phyloP scores from a whole-genome alignment of 148 eudicot species.

The Rhododendron kiyosumense region DNA sequence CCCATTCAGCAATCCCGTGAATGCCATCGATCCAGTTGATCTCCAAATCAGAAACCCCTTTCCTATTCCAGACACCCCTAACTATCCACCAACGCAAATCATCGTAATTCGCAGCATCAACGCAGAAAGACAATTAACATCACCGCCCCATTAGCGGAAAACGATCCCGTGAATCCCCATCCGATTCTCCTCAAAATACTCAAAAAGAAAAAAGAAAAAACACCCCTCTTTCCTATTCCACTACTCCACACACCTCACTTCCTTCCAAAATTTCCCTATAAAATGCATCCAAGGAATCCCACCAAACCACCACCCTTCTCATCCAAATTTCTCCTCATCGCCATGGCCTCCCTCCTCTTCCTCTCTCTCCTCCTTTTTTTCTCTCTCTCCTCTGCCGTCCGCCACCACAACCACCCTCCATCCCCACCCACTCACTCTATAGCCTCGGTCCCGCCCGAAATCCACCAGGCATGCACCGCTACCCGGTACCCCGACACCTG shows the following conservation, averaged over 20 bases:
- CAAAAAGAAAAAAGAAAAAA: no score
- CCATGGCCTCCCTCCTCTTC: conserved; percentile 28
- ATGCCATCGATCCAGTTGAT: not conserved
- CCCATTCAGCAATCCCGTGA: not conserved
- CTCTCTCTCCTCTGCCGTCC: conserved; percentile 28
- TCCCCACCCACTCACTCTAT: not conserved
- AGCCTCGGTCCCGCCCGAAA: not conserved
- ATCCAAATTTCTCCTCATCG: conserved; percentile 12
- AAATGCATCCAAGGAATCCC: conserved; percentile 6
- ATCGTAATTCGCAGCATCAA: not conserved
- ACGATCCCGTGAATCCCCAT: not conserved
- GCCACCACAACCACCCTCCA: not conserved
- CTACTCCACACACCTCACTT: not conserved
- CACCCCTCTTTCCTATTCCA: not conserved
- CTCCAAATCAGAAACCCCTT: not conserved
- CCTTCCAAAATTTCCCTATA: not conserved
- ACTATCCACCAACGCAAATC: not conserved
- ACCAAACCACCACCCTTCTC: not conserved
- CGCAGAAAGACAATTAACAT: no score
- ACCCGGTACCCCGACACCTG: conserved; percentile 53
- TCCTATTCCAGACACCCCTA: not conserved
- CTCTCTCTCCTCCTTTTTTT: conserved; percentile 34
- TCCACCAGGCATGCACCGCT: conserved; percentile 58
- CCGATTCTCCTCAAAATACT: not conserved
- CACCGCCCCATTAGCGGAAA: no score